phyloP scores from a whole-genome alignment of 1,139 yeast species.

The Hansenula lynferdii region DNA sequence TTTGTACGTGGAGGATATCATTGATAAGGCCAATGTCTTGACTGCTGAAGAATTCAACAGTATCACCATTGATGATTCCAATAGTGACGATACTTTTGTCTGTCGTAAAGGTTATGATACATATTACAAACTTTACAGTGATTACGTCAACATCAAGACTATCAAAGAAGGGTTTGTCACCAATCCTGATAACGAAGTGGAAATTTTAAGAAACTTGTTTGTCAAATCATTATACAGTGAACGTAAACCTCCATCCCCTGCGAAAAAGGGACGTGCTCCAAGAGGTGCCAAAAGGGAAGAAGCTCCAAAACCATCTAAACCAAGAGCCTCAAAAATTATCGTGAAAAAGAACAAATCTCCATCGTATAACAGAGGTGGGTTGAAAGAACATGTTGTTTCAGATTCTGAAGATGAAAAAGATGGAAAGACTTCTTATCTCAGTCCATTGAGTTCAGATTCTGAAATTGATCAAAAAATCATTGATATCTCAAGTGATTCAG shows the following conservation, averaged over 20 bases:
- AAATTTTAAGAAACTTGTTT: slow-evolving; percentile 9
- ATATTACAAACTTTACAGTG: slow-evolving; percentile 12
- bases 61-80: slow-evolving; percentile 18
- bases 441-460: background rate
- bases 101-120: slow-evolving; percentile 21
- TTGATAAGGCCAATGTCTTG: slow-evolving; percentile 16
- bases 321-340: background rate
- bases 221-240: slow-evolving; percentile 10
- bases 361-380: background rate
- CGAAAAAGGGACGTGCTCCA: slow-evolving; percentile 1
- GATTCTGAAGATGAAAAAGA: background rate
- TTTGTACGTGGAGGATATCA: slow-evolving; percentile 12
- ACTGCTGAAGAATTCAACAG: slow-evolving; percentile 11
- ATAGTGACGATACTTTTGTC: slow-evolving; percentile 14
- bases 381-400: slow-evolving; percentile 8
- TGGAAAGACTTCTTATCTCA: slow-evolving; percentile 1
- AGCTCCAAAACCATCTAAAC: background rate
- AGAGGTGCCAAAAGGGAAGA: background rate
- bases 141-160: slow-evolving; percentile 9
- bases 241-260: background rate
- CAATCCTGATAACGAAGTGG: slow-evolving; percentile 10
- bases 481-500: no score
- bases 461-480: no score
- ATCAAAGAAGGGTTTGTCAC: slow-evolving; percentile 7
- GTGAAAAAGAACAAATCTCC: background rate